Conservation (phyloP, 1,284 basidiomycete species). For the Leccinum pseudoinsigne region DNA sequence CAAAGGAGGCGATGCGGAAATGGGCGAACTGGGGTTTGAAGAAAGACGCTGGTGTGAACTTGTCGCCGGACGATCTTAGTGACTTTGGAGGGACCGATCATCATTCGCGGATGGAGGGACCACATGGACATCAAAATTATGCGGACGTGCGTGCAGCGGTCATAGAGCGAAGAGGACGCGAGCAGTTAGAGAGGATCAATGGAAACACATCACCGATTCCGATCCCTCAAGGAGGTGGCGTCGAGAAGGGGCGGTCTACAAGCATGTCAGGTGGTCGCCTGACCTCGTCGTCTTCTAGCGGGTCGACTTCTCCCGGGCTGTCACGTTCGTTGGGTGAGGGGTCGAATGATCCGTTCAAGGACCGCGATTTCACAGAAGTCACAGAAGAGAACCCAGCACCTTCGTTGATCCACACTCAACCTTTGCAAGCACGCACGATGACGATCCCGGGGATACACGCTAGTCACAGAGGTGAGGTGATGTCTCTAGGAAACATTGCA, state of each 20-base stretch:
- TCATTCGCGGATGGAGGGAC: conserved; percentile 34
- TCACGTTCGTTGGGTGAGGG: conserved; percentile 34
- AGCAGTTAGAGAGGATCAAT: conserved; percentile 33
- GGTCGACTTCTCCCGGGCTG: conserved; percentile 30
- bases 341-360: conserved; percentile 25
- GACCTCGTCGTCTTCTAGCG: conserved; percentile 18
- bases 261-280: conserved; percentile 31
- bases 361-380: conserved; percentile 31
- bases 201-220: conserved; percentile 30
- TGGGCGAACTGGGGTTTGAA: conserved; percentile 71
- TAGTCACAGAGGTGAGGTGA: conserved; percentile 74
- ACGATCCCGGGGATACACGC: conserved; percentile 80
- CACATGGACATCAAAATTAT: conserved; percentile 56
- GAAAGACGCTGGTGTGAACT: conserved; percentile 44
- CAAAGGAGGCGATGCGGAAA: conserved; percentile 84
- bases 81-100: conserved; percentile 44
- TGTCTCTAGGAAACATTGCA: conserved; percentile 74
- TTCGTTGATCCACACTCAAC: conserved; percentile 68
- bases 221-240: conserved; percentile 30
- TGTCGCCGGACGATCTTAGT: conserved; percentile 41
- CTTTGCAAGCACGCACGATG: conserved; percentile 69
- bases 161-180: conserved; percentile 55
- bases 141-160: conserved; percentile 73
- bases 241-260: conserved; percentile 29
- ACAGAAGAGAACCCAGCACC: conserved; percentile 24